Evolutionary conservation across 1,139 yeast species (phyloP).

Genomic region (Magnusiomyces sp.): DNA sequence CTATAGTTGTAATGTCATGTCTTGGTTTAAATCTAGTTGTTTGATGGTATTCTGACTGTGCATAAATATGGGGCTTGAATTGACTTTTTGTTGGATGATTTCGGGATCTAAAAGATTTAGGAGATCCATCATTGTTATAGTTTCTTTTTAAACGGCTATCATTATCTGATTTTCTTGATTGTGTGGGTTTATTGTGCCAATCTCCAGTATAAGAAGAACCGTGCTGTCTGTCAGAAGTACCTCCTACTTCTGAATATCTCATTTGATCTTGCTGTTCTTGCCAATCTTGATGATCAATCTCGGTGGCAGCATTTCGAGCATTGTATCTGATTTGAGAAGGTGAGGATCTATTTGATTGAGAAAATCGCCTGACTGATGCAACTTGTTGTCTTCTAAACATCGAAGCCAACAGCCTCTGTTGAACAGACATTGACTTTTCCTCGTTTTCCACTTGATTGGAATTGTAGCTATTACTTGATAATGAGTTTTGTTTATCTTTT

Average conservation of each 20-base stretch:
- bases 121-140: neutral
- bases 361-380: neutral
- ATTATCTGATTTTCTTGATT: neutral
- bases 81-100: neutral
- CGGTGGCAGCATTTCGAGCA: constrained; percentile 11
- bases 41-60: constrained; percentile 10
- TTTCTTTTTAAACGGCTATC: neutral
- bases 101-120: neutral
- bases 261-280: constrained; percentile 1
- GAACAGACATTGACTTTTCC: constrained; percentile 7
- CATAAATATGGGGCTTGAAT: constrained; percentile 6
- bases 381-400: constrained; percentile 10
- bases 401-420: constrained; percentile 10
- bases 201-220: no score
- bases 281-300: constrained; percentile 7
- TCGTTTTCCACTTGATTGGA: neutral
- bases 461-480: neutral
- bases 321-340: neutral
- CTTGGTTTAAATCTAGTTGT: neutral
- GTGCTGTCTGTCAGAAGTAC: no score
- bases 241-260: neutral
- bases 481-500: neutral
- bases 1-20: neutral
- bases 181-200: neutral
- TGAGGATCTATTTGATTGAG: neutral